Base-by-base conservation (phyloP, 2,329 filamentous ascomycete species). In the Neoascochyta sp. region DNA sequence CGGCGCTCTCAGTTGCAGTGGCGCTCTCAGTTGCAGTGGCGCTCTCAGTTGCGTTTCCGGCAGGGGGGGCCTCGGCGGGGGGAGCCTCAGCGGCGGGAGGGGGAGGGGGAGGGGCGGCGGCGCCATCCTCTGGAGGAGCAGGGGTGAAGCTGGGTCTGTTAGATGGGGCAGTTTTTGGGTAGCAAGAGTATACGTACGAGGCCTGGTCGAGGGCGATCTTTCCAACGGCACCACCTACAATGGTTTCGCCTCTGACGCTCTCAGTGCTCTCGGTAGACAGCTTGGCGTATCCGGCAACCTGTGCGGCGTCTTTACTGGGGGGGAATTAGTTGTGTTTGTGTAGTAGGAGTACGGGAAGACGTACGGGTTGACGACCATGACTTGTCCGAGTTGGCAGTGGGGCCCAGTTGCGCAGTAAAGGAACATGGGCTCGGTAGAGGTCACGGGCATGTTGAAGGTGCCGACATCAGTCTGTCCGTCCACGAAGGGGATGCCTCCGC, bases 351-450 rank as follows among this genome's bases (percentile, higher is more conserved):
- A 9, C 4, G 1, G 11, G 16, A n/a, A 17, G 9, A 32, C 42
- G 3, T 37, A 48, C 32, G 52, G 39, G 21, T 55, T 55, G 7
- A 57, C 33, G 7, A 55, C 34, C 51, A 57, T 57, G 16, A 55
- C 47, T 23, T 55, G 51, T 3, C 52, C 54, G 4, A 40, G 21
- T 27, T 57, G 54, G 14, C 54, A 57, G 39, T 57, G 54, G 4
- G 54, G 54, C 7, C 51, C 51, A 0, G 54, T 58, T 1, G 51
- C 51, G 25, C 54, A 57, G 33, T 54, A 59, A 27, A 59, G 14
- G 27, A 56, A 57, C 39, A 59, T 55, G 2, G 53, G 43, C 3
- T 55, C 50, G 0, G 53, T 46, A 17, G 31, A 50, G 3, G 52
- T 47, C 2, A 59, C 43, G 0, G 48, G 47, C 47, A 57, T 49